Base-by-base conservation (phyloP, 192 early-diverging fungal genomes). In the Mortierella alpina region DNA sequence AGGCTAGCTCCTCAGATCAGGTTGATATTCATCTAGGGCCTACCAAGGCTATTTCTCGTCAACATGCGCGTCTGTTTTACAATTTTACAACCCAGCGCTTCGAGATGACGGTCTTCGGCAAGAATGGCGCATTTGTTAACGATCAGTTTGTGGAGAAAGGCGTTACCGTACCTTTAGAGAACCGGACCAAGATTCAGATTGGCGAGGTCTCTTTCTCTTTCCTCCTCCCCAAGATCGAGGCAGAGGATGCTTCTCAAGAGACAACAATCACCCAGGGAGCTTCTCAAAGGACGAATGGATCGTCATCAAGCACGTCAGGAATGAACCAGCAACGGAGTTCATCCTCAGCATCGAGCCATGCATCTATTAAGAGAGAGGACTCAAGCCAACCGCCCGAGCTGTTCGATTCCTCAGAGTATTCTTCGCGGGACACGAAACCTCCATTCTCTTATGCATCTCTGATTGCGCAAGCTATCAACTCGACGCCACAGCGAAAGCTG, bases 391-490 rank as follows among this genome's bases (percentile, higher is more conserved):
- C 66, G 15, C 15, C 68, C 6, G 82, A 78, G 14, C 59, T 58
- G 15, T 79, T 66, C 31, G 76, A 73, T 46, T 61, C 68, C 3
- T 76, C 70, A 22, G 68, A 82, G 40, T 82, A 74, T 64, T 70
- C 75, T 20, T 83, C 82, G 12, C 59, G 67, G 44, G 86, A 89
- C 60, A 78, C 73, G 4, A 96, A 97, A 62, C 96, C 97, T 8
- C 87, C 93, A 23, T 93, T 92, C 68, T 95, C 95, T 22, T 98
- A 97, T 67, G 95, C 94, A 4, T 91, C 92, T 31, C 79, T 97
- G 45, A 96, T 98, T 49, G 91, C 95, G 8, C 92, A 97, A 76
- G 97, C 97, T 5, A 97, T 98, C 84, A 91, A 95, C 72, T 89
- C 90, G 23, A 90, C 90, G 1, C 68, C 86, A 0, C 77, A 84